These are phyloP conservation scores for Dryas drummondii DNA, from an alignment of 306 rosid species.

Conservation along the genomic window DNA sequence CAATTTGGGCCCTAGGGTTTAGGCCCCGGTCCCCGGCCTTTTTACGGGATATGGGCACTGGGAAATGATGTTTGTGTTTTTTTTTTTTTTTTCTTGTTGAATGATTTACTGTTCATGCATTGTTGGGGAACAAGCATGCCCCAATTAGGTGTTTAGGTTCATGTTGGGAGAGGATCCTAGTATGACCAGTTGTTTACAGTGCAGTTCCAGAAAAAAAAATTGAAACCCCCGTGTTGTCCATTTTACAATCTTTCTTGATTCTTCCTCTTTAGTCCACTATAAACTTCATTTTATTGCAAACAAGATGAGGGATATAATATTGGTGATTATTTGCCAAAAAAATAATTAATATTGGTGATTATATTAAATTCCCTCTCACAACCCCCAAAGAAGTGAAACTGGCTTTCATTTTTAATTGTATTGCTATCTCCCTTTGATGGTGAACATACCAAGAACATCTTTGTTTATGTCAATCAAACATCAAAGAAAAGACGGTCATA, in stretches of 20 bases:
- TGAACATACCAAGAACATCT: too few species aligned
- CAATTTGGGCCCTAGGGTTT: constrained; percentile 51
- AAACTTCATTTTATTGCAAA: too few species aligned
- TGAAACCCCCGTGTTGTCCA: neutral
- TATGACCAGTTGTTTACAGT: constrained; percentile 41
- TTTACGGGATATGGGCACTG: constrained; percentile 64
- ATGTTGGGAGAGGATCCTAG: constrained; percentile 72
- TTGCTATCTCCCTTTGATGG: neutral
- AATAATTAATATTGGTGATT: too few species aligned
- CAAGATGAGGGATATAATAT: too few species aligned
- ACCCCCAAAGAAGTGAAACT: too few species aligned
- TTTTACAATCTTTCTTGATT: neutral
- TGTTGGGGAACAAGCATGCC: constrained; percentile 43
- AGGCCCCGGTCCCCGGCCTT: constrained; percentile 58
- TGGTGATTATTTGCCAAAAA: too few species aligned
- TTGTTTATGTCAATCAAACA: too few species aligned
- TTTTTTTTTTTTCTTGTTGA: constrained; percentile 15
- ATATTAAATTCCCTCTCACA: too few species aligned
- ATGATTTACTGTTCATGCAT: constrained; percentile 38
- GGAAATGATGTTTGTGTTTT: constrained; percentile 30
- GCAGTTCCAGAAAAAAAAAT: constrained; percentile 20
- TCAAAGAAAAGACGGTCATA: too few species aligned
- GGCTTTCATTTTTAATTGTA: neutral
- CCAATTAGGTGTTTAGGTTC: constrained; percentile 32
- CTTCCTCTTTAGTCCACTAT: neutral